A percentile compares a stretch with the other conserved stretches of the same genome.
Evolutionary conservation across 2,329 filamentous ascomycete species (phyloP).

Genomic region (Diaporthe nobilis): DNA sequence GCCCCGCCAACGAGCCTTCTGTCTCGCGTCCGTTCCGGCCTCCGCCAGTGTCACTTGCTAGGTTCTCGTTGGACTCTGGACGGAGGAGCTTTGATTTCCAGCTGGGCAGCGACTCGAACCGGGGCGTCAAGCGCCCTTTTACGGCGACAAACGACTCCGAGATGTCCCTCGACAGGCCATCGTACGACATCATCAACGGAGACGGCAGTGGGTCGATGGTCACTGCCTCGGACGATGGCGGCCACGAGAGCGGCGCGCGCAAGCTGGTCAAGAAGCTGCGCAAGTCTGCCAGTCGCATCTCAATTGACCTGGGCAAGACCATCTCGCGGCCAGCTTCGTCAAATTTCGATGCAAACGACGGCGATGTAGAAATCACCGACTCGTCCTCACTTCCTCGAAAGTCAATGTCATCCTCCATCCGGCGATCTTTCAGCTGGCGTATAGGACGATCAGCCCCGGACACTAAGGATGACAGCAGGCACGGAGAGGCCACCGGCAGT

Average conservation of each 20-base stretch:
- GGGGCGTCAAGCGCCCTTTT: slow-evolving; percentile 53
- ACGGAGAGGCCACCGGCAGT: neutral
- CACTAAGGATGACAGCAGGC: neutral
- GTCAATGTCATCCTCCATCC: slow-evolving; percentile 35
- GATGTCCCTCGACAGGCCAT: slow-evolving; percentile 25
- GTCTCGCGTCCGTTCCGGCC: slow-evolving; percentile 22
- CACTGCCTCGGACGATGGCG: slow-evolving; percentile 43
- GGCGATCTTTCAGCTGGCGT: slow-evolving; percentile 38
- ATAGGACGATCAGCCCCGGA: slow-evolving; percentile 22
- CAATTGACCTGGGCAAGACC: slow-evolving; percentile 55
- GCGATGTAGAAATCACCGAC: slow-evolving; percentile 29
- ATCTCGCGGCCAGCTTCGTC: slow-evolving; percentile 19
- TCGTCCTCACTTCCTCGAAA: slow-evolving; percentile 26
- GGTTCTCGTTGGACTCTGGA: slow-evolving; percentile 35
- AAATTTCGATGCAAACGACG: slow-evolving; percentile 14
- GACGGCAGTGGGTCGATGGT: slow-evolving; percentile 49
- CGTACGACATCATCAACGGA: slow-evolving; percentile 59
- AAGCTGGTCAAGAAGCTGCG: slow-evolving; percentile 68
- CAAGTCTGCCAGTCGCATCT: slow-evolving; percentile 61
- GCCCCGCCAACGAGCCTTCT: slow-evolving; percentile 15
- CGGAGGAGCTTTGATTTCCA: slow-evolving; percentile 35
- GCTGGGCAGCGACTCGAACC: slow-evolving; percentile 30
- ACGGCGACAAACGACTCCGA: slow-evolving; percentile 35
- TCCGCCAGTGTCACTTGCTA: slow-evolving; percentile 36
- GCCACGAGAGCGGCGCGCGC: slow-evolving; percentile 46